These are phyloP conservation scores for Globisporangium camurandrum DNA, from an alignment of 352 stramenopile genomes.

Conservation along the genomic window DNA sequence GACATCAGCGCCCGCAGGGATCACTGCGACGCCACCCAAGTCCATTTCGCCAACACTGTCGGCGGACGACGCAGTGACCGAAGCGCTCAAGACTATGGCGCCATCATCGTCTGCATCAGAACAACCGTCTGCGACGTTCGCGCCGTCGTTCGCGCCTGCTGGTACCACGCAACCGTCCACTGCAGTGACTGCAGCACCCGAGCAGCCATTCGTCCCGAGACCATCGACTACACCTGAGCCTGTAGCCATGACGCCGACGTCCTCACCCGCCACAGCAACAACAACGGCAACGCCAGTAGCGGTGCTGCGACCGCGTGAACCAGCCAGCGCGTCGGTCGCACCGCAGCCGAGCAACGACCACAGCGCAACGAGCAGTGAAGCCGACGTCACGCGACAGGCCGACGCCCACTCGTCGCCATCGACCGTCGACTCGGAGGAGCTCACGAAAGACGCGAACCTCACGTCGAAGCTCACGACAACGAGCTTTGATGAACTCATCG, in stretches of 20 bases:
- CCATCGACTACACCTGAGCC: not conserved
- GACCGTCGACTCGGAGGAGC: slow-evolving; percentile 2
- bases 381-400: not conserved
- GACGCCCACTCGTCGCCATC: not conserved
- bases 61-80: slow-evolving; percentile 11
- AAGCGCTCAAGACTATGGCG: slow-evolving; percentile 8
- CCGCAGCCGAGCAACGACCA: not conserved
- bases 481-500: slow-evolving; percentile 30
- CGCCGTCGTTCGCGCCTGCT: not conserved
- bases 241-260: not conserved
- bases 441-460: slow-evolving; percentile 5
- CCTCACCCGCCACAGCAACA: slow-evolving; percentile 1
- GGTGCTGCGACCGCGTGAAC: not conserved
- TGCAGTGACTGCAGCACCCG: not conserved
- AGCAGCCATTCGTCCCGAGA: not conserved
- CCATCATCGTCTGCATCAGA: not conserved
- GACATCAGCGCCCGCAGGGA: not conserved
- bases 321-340: not conserved
- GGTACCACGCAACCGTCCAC: slow-evolving; percentile 2
- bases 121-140: slow-evolving; percentile 1
- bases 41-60: slow-evolving; percentile 5
- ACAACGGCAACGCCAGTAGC: not conserved
- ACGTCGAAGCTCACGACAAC: slow-evolving; percentile 13
- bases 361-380: not conserved
- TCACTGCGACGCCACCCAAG: not conserved